Evolutionary conservation across 306 rosid genomes (phyloP).

Genomic region (Rubus parviflorus): DNA sequence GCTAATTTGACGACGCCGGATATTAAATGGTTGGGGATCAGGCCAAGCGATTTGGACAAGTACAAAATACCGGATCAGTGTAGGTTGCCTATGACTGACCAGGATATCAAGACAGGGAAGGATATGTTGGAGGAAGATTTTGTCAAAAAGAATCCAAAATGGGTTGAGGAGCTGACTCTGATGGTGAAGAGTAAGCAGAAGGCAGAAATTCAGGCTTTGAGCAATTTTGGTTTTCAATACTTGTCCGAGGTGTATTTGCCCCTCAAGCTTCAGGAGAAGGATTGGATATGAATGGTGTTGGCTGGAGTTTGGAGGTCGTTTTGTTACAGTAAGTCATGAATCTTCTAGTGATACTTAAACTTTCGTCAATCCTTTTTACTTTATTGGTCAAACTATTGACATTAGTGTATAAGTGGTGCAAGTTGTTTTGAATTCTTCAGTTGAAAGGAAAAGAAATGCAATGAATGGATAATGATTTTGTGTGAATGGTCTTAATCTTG

Average conservation of each 20-base stretch:
- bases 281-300: conserved; percentile 56
- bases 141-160: conserved; percentile 90
- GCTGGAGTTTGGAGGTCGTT: not conserved
- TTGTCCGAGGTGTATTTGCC: conserved; percentile 86
- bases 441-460: not conserved
- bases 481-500: not conserved
- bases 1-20: conserved; percentile 90
- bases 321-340: conserved; percentile 1
- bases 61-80: conserved; percentile 92
- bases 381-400: not conserved
- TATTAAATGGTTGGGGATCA: conserved; percentile 87
- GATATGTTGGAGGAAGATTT: conserved; percentile 93
- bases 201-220: conserved; percentile 96
- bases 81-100: conserved; percentile 87
- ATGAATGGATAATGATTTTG: not conserved
- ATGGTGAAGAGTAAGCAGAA: conserved; percentile 97
- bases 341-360: not conserved
- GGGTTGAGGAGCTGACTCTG: conserved; percentile 88
- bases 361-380: not conserved
- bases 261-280: conserved; percentile 81
- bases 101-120: conserved; percentile 96
- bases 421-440: not conserved
- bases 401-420: not conserved
- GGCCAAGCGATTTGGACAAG: conserved; percentile 93
- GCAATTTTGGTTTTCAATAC: conserved; percentile 88